Base-by-base conservation (phyloP, 2,329 filamentous ascomycete genomes). In the Cladosporium austrohemisphaericum region DNA sequence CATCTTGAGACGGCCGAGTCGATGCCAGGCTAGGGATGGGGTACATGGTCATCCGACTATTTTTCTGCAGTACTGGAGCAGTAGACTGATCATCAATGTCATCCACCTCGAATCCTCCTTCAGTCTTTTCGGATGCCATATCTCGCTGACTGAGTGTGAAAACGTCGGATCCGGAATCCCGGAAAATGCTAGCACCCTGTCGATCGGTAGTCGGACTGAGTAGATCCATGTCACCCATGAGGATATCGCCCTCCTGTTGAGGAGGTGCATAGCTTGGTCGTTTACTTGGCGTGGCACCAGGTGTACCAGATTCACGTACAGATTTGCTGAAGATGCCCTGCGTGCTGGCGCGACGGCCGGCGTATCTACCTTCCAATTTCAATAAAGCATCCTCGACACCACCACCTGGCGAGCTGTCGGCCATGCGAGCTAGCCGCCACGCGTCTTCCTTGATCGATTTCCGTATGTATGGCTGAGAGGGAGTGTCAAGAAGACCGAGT, bases 331-430 rank as follows among this genome's bases (percentile, higher is more conserved):
- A 47, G 16, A 47, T 13, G 1, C 33, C 44, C 9, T 47, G 46
- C 5, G 37, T 49, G 22, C 46, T 49, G 14, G 38, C 38, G n/a
- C 37, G 46, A 13, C 37, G 37, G 20, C 37, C 38, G 16, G 46
- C 46, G 28, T 49, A 49, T 43, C 60, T 92, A 8, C 93, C 93
- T 71, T 98, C 93, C 0, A 98, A 76, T 62, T 97, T 98, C 59
- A 91, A 71, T 43, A 98, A 68, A 0, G 93, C 88, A n/a, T 91
- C 90, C 63, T 97, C 93, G 20, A 97, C 84, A 10, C 92, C 92
- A 62, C 94, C 73, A 37, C 72, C 72, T 18, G 71, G 88, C 37
- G 85, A 84, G 53, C 94, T 88, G 62, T 96, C 91, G 0, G 92
- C 89, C 20, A 97, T 88, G 49, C 87, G 84, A 2, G 91, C 88